Base-by-base conservation (phyloP, 352 stramenopile genomes). In the Pythium aquatile region DNA sequence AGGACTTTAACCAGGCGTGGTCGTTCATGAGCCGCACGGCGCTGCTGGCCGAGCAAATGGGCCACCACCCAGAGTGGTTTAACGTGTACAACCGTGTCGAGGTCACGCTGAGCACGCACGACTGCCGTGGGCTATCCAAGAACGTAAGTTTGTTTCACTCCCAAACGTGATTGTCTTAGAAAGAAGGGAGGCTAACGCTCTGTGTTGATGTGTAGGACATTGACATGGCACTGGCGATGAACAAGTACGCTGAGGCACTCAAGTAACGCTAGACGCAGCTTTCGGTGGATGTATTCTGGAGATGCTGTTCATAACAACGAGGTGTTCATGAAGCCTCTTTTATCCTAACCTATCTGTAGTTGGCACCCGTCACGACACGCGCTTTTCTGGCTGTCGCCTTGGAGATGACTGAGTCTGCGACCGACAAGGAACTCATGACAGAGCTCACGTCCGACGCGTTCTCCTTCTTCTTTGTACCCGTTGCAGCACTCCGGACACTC, bases 1-100 rank as follows among this genome's bases (percentile, higher is more conserved):
- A 69, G 51, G 84, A 96, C 66, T 97, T 97, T 58, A 87, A 78
- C 55, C 58, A 88, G 57, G 87, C 88, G 2, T 96, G 84, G 77
- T 58, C 67, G 30, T 95, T 96, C 66, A 97, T 95, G 86, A 87
- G 57, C 51, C 73, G 80, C 49, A 74, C 76, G 20, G 88, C 88
- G 37, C 70, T 89, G 55, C 69, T 91, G 33, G 88, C 88, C 3
- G 86, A 96, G 73, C 74, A 94, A 57, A 89, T 98, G 85, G 87
- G 98, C 76, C 97, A 99, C 83, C 97, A 99, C 81, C 97, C 97
- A 1, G 96, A 99, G 84, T 99, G 97, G 97, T 98, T 97, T 75
- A 99, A 99, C 73, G 96, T 99, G 6, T 99, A 99, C 83, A 99
- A 99, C 77, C 79, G 78, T 49, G 96, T 99, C 20, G 83, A 98